Evolutionary conservation across 257 asterid genomes (phyloP).

Genomic region (Solanum pimpinellifolium): DNA sequence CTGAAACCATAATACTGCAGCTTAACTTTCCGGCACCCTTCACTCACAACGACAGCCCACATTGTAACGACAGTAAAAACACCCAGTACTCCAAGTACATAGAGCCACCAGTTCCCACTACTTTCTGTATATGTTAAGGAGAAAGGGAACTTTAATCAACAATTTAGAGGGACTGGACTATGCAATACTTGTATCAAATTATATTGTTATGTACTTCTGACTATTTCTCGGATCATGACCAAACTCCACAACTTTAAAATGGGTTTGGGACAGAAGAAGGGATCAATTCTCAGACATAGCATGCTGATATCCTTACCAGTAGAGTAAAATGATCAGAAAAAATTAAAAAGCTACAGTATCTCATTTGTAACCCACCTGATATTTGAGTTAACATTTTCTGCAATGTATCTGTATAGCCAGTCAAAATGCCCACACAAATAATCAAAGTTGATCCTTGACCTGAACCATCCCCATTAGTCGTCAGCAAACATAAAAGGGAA

Average conservation of each 20-base stretch:
- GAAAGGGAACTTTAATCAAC: not conserved
- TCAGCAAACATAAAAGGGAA: slow-evolving; percentile 3
- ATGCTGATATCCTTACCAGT: not conserved
- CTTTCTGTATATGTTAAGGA: slow-evolving; percentile 42
- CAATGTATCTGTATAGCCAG: slow-evolving; percentile 91
- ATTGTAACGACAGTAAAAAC: slow-evolving; percentile 73
- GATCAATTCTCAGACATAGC: not conserved
- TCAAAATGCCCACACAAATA: slow-evolving; percentile 85
- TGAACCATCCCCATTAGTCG: slow-evolving; percentile 22
- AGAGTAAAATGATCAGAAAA: not conserved
- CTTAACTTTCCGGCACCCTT: slow-evolving; percentile 95
- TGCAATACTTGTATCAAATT: not conserved
- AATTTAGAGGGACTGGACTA: not conserved
- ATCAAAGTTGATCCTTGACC: slow-evolving; percentile 97
- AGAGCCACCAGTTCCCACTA: slow-evolving; percentile 79
- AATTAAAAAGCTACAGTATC: not conserved
- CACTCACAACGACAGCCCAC: slow-evolving; percentile 95
- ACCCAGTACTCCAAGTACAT: slow-evolving; percentile 60
- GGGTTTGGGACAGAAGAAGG: not conserved
- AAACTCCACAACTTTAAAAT: not conserved
- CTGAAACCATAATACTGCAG: slow-evolving; percentile 94
- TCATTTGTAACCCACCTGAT: slow-evolving; percentile 42
- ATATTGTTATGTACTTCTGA: not conserved
- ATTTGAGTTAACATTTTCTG: slow-evolving; percentile 84
- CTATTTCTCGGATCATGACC: not conserved